Evolutionary conservation across 2,329 filamentous ascomycete genomes (phyloP), one percentile per base, ranked within the genome.

Genomic region (Tolypocladium sp.): DNA sequence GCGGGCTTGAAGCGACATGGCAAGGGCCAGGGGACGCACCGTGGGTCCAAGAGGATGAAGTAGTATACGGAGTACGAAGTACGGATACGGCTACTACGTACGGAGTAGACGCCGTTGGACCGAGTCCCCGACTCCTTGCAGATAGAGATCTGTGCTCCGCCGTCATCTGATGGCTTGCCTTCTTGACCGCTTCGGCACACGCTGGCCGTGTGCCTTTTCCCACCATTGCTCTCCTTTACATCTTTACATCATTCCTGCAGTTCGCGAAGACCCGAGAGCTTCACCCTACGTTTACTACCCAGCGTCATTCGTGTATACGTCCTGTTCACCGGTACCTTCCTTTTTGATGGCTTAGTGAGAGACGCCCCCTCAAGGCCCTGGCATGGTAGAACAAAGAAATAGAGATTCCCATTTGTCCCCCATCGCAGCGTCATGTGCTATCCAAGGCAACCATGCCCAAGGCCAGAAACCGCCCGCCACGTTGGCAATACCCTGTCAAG

Each of bases 1-100:
- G 27, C 49, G 22, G 67, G 71, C 2, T 62, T 69, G 27, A 76
- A 77, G 63, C 68, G 74, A 8, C 65, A 67, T 12, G 64, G 63
- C 9, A 64, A 64, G 13, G 62, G 62, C 17, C 66, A 71, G 25
- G 63, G 59, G 1, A 58, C 61, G n/a, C 67, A 65, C 17, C 63
- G 70, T 15, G 65, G 64, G 15, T 65, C 65, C 8, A 74, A 74
- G 66, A 68, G 72, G 57, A 71, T 72, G 66, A 74, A 68, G 61
- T 75, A 61, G 71, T 2, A 25, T 15, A 30, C 46, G 49, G 3
- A 3, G n/a, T n/a, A n/a, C n/a, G n/a, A n/a, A n/a, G n/a, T n/a
- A n/a, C n/a, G n/a, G n/a, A n/a, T n/a, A n/a, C n/a, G n/a, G n/a
- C n/a, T n/a, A n/a, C n/a, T n/a, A n/a, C n/a, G n/a, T n/a, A n/a